Percentiles rank a stretch among this genome's conserved stretches.
Evolutionary conservation across 176 grass and related monocot genomes (phyloP).

Genomic region (Miscanthus lutarioriparius): DNA sequence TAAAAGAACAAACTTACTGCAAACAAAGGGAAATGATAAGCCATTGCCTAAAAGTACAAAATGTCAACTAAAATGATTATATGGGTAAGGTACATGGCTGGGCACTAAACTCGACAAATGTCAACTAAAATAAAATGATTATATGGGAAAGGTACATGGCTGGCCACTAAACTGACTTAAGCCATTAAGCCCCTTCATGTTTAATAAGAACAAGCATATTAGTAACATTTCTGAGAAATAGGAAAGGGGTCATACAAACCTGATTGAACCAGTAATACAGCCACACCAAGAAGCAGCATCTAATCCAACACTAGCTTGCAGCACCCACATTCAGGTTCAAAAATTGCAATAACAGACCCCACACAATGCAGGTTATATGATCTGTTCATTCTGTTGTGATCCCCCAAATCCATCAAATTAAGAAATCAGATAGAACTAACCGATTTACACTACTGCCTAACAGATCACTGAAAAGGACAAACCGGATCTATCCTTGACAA

Average conservation of each 20-base stretch:
- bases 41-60: background rate
- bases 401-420: background rate
- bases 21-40: background rate
- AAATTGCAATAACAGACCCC: background rate
- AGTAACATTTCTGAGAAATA: background rate
- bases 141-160: no score
- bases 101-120: background rate
- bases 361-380: background rate
- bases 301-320: background rate
- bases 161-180: background rate
- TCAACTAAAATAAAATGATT: background rate
- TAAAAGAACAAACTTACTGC: conserved; percentile 15
- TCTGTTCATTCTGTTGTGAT: background rate
- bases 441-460: background rate
- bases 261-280: background rate
- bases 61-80: background rate
- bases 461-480: background rate
- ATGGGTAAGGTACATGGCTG: background rate
- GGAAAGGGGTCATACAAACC: background rate
- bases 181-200: background rate
- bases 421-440: background rate
- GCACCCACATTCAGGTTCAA: background rate
- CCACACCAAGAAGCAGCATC: no score
- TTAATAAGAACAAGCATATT: background rate
- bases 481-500: background rate